phyloP scores from a whole-genome alignment of 2,329 filamentous ascomycete genomes.

The Penicillium griseofulvum region DNA sequence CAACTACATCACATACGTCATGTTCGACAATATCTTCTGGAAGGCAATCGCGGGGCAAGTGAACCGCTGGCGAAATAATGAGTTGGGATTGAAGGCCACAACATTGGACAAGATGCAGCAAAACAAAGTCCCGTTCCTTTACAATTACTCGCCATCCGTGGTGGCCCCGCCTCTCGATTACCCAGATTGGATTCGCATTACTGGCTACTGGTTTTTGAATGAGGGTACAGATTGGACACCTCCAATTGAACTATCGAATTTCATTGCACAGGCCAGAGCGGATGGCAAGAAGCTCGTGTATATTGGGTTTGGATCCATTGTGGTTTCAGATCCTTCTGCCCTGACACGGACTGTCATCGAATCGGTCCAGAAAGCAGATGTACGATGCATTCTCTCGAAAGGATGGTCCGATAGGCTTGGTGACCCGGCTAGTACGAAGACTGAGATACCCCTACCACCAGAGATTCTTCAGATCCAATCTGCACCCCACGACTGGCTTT shows the following conservation, averaged over 20 bases:
- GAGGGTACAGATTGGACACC: conserved; percentile 70
- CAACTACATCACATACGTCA: conserved; percentile 91
- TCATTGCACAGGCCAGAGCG: conserved; percentile 76
- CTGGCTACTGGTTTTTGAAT: conserved; percentile 96
- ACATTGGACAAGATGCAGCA: conserved; percentile 86
- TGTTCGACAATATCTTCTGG: conserved; percentile 98
- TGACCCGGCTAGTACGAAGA: conserved; percentile 56
- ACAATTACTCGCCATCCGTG: conserved; percentile 93
- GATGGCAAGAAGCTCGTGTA: conserved; percentile 93
- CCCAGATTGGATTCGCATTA: conserved; percentile 95
- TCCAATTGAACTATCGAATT: conserved; percentile 70
- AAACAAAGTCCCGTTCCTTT: conserved; percentile 96
- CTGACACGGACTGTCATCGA: conserved; percentile 92
- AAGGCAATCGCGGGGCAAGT: conserved; percentile 86
- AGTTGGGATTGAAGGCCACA: conserved; percentile 75
- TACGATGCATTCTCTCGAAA: conserved; percentile 91
- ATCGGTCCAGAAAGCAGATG: conserved; percentile 84
- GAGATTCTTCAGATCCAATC: conserved; percentile 87
- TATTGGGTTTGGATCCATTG: conserved; percentile 94
- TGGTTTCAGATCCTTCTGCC: conserved; percentile 82
- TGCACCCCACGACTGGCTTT: conserved; percentile 95
- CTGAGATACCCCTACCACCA: conserved; percentile 68
- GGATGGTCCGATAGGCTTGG: conserved; percentile 89
- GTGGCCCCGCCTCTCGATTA: conserved; percentile 94
- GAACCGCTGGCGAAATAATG: conserved; percentile 85